Evolutionary conservation across 495 filamentous ascomycete genomes (phyloP).

Genomic region (Aspergillus campestris): DNA sequence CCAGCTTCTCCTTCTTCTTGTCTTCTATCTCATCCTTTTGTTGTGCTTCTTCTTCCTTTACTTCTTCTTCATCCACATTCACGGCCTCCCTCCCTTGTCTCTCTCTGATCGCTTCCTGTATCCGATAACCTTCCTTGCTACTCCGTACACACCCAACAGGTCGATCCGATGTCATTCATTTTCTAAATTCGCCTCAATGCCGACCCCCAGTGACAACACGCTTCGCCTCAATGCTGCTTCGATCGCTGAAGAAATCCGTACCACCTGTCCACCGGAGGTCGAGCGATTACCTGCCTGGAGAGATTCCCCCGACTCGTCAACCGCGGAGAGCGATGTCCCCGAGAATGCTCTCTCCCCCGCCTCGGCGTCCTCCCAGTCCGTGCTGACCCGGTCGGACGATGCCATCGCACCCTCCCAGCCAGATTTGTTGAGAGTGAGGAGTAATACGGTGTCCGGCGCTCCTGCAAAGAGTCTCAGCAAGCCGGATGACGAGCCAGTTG

Average conservation of each 20-base stretch:
- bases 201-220: constrained; percentile 48
- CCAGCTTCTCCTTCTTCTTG: constrained; percentile 1
- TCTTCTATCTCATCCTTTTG: constrained; percentile 7
- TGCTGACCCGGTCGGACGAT: constrained; percentile 27
- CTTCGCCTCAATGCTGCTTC: constrained; percentile 32
- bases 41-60: constrained; percentile 1
- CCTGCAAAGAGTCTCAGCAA: constrained; percentile 18
- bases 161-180: constrained; percentile 35
- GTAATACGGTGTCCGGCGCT: constrained; percentile 13
- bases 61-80: constrained; percentile 3
- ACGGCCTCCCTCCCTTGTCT: not conserved
- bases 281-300: constrained; percentile 36
- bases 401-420: constrained; percentile 20
- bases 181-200: constrained; percentile 44
- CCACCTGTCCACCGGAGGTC: constrained; percentile 51
- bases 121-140: not conserved
- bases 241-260: constrained; percentile 43
- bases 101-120: not conserved
- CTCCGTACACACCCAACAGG: constrained; percentile 1
- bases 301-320: constrained; percentile 22
- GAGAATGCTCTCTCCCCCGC: constrained; percentile 24
- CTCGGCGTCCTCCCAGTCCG: constrained; percentile 20
- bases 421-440: constrained; percentile 17
- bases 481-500: constrained; percentile 29
- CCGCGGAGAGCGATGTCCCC: constrained; percentile 16